These are phyloP conservation scores for Clarkia xantiana DNA, from an alignment of 345 rosid genomes.

Conservation along the genomic window DNA sequence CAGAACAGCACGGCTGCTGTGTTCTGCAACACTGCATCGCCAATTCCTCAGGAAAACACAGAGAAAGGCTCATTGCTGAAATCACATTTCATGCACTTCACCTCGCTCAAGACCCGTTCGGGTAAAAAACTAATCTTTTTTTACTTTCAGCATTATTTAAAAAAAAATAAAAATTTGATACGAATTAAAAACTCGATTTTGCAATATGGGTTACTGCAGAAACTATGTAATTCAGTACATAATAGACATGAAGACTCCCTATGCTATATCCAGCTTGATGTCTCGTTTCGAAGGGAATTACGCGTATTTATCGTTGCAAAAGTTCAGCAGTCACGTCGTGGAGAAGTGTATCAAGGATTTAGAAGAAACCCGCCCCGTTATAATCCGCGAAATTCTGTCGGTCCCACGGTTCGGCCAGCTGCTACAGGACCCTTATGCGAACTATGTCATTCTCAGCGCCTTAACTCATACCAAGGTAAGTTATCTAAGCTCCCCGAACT, in stretches of 20 bases:
- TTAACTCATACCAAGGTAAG: conserved; percentile 46
- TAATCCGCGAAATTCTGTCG: conserved; percentile 41
- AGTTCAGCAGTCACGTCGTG: conserved; percentile 82
- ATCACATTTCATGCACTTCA: conserved; percentile 52
- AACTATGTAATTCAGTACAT: conserved; percentile 13
- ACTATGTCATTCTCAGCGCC: conserved; percentile 71
- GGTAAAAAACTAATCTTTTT: conserved; percentile 22
- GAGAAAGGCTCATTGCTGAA: conserved; percentile 27
- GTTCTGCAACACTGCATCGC: conserved; percentile 67
- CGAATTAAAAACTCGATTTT: not conserved
- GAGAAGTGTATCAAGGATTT: conserved; percentile 60
- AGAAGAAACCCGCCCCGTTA: conserved; percentile 29
- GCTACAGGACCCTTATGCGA: conserved; percentile 75
- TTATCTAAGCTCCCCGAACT: too few species aligned
- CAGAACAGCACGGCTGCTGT: conserved; percentile 68
- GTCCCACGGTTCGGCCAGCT: conserved; percentile 41
- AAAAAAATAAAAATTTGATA: not conserved
- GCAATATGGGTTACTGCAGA: conserved; percentile 3
- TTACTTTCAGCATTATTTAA: not conserved
- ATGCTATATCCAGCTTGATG: conserved; percentile 37
- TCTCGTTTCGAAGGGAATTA: conserved; percentile 52
- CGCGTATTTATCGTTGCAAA: conserved; percentile 63
- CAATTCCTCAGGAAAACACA: conserved; percentile 36
- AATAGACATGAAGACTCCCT: conserved; percentile 15
- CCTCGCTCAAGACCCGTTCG: conserved; percentile 67